A percentile compares a stretch with the other conserved stretches of the same genome.
Evolutionary conservation across 129 eudicot genomes (phyloP).

Genomic region (Silybum marianum): DNA sequence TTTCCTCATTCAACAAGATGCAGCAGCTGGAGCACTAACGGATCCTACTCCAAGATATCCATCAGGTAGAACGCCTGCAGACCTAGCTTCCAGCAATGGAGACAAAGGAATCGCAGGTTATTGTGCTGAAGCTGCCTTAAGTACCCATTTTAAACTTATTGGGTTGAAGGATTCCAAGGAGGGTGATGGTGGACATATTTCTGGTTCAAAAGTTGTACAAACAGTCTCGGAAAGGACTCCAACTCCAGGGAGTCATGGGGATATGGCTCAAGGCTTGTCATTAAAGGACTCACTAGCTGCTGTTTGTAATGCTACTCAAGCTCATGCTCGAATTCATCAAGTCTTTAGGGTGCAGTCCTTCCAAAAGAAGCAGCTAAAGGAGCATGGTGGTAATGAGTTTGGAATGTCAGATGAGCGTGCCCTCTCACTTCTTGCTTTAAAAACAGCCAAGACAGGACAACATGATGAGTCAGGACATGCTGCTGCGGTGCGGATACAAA

Average conservation of each 20-base stretch:
- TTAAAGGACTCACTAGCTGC: slow-evolving; percentile 92
- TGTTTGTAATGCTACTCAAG: slow-evolving; percentile 94
- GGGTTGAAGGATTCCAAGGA: slow-evolving; percentile 53
- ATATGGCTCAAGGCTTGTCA: slow-evolving; percentile 59
- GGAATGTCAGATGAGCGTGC: slow-evolving; percentile 74
- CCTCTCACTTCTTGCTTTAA: slow-evolving; percentile 73
- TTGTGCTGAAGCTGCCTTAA: slow-evolving; percentile 82
- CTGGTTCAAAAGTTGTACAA: slow-evolving; percentile 59
- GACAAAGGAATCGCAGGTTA: slow-evolving; percentile 96
- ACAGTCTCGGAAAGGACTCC: slow-evolving; percentile 67
- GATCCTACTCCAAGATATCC: slow-evolving; percentile 87
- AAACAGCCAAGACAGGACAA: slow-evolving; percentile 54
- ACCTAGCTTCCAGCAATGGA: slow-evolving; percentile 85
- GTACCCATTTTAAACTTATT: slow-evolving; percentile 65
- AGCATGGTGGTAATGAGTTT: slow-evolving; percentile 58
- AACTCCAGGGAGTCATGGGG: slow-evolving; percentile 61
- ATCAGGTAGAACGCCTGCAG: slow-evolving; percentile 82
- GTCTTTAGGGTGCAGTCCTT: slow-evolving; percentile 91
- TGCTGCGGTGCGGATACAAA: slow-evolving; percentile 90
- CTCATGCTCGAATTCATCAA: slow-evolving; percentile 93
- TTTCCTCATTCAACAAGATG: slow-evolving; percentile 73
- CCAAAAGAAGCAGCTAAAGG: slow-evolving; percentile 74
- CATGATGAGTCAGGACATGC: slow-evolving; percentile 76
- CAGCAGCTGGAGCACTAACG: slow-evolving; percentile 84
- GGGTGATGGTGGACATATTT: slow-evolving; percentile 36